Conservation (phyloP, 805 yeast species). For the Sugiyamaella americana region DNA sequence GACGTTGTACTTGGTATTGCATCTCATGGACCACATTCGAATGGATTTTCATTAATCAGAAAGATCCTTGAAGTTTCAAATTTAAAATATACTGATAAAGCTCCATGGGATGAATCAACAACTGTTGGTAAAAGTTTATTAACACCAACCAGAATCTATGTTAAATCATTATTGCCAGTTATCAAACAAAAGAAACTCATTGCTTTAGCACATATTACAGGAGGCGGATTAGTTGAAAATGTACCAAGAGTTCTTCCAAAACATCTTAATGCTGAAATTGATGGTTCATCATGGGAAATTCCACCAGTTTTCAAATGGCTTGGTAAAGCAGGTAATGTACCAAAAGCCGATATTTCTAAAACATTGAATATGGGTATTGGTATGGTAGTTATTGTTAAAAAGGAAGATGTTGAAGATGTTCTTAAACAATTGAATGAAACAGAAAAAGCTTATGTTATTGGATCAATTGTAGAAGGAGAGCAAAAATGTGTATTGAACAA, state of each 20-base stretch:
- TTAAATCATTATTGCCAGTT: slow-evolving; percentile 77
- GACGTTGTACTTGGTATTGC: slow-evolving; percentile 80
- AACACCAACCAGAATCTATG: slow-evolving; percentile 90
- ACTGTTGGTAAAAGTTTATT: slow-evolving; percentile 83
- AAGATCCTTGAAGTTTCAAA: slow-evolving; percentile 77
- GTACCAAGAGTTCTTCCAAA: slow-evolving; percentile 91
- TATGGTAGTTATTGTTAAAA: slow-evolving; percentile 82
- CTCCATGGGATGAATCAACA: slow-evolving; percentile 73
- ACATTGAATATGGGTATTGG: slow-evolving; percentile 96
- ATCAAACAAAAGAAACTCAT: slow-evolving; percentile 51
- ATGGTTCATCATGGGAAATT: slow-evolving; percentile 73
- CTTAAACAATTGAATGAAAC: slow-evolving; percentile 48
- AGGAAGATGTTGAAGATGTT: slow-evolving; percentile 56
- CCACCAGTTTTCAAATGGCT: slow-evolving; percentile 93
- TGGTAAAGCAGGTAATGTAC: slow-evolving; percentile 86
- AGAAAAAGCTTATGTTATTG: slow-evolving; percentile 70
- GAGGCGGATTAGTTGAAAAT: slow-evolving; percentile 96
- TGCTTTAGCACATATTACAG: slow-evolving; percentile 96
- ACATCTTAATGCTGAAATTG: slow-evolving; percentile 71
- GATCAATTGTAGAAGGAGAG: slow-evolving; percentile 45
- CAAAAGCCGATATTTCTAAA: slow-evolving; percentile 73
- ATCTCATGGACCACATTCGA: slow-evolving; percentile 93
- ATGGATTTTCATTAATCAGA: slow-evolving; percentile 92
- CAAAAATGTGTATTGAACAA: slow-evolving; percentile 34
- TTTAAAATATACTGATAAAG: slow-evolving; percentile 61